Conservation (phyloP, 495 filamentous ascomycete genomes). For the Aspergillus affinis region DNA sequence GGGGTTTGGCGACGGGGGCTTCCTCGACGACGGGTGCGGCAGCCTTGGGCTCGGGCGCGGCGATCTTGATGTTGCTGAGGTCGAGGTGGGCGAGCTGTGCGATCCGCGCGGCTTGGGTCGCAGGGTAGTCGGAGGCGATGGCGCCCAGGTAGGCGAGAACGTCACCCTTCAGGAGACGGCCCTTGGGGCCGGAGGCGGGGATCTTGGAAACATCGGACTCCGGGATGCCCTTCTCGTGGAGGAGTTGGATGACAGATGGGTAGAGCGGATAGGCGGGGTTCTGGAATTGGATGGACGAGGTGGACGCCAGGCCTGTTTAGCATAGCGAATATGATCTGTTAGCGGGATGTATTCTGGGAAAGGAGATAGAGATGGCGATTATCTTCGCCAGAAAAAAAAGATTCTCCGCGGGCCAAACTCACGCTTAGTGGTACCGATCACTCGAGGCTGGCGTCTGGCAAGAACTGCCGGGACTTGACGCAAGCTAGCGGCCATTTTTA, state of each 20-base stretch:
- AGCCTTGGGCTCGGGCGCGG: conserved; percentile 49
- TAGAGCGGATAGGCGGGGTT: conserved; percentile 78
- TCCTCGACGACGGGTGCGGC: conserved; percentile 32
- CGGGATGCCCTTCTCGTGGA: conserved; percentile 73
- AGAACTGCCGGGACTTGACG: conserved; percentile 41
- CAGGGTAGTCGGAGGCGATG: conserved; percentile 66
- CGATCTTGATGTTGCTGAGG: conserved; percentile 90
- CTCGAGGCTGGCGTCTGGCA: conserved; percentile 38
- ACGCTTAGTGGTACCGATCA: conserved; percentile 38
- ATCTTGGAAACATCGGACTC: conserved; percentile 74
- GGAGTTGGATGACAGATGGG: conserved; percentile 79
- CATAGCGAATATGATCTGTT: conserved; percentile 6
- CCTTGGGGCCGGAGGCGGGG: conserved; percentile 81
- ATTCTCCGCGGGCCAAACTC: conserved; percentile 25
- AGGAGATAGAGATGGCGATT: neutral
- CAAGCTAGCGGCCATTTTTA: conserved; percentile 41
- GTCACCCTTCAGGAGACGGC: conserved; percentile 91
- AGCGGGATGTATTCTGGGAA: neutral
- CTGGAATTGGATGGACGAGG: conserved; percentile 47
- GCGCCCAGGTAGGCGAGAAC: conserved; percentile 85
- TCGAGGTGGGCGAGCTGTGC: conserved; percentile 79
- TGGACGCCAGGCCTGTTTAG: conserved; percentile 34
- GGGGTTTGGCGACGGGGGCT: conserved; percentile 29
- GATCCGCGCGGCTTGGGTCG: conserved; percentile 66
- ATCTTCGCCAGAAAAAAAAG: conserved; percentile 2